Conservation (phyloP, 176 grass and related monocot genomes). For the Elymus sibiricus region DNA sequence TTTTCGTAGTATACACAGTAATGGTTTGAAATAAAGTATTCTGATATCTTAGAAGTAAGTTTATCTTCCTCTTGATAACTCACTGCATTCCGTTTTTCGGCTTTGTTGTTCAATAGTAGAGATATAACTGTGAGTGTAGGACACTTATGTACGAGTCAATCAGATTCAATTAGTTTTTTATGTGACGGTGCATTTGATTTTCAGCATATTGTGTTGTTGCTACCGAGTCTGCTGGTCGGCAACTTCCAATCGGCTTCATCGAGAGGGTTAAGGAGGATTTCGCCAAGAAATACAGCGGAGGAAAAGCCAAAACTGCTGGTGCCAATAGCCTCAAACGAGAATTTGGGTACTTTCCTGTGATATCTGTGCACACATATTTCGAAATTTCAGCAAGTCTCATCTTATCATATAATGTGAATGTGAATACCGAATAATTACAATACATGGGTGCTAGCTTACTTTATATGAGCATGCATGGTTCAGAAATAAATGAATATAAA, state of each 20-base stretch:
- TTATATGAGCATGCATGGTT: neutral
- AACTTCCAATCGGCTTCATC: slow-evolving; percentile 65
- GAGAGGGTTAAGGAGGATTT: slow-evolving; percentile 93
- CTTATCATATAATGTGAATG: neutral
- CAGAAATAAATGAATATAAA: neutral
- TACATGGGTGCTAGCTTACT: neutral
- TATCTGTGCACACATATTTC: neutral
- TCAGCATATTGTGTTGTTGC: slow-evolving; percentile 89
- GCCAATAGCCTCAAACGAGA: slow-evolving; percentile 73
- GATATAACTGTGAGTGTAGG: neutral
- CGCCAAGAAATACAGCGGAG: slow-evolving; percentile 71
- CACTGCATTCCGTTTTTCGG: neutral
- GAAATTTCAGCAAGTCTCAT: neutral
- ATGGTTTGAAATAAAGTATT: neutral
- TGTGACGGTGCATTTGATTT: neutral
- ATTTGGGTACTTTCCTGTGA: slow-evolving; percentile 61
- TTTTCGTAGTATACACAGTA: neutral
- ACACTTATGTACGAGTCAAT: neutral
- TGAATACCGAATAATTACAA: neutral
- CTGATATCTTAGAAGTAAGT: neutral
- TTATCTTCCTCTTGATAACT: neutral
- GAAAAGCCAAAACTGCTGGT: slow-evolving; percentile 65
- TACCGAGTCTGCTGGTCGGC: slow-evolving; percentile 65
- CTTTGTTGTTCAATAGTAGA: neutral
- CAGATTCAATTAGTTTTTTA: neutral